A percentile compares a stretch with the other conserved stretches of the same genome.
These are phyloP conservation scores for Albifimbria verrucaria DNA, from an alignment of 2,329 filamentous ascomycete genomes.

Conservation along the genomic window DNA sequence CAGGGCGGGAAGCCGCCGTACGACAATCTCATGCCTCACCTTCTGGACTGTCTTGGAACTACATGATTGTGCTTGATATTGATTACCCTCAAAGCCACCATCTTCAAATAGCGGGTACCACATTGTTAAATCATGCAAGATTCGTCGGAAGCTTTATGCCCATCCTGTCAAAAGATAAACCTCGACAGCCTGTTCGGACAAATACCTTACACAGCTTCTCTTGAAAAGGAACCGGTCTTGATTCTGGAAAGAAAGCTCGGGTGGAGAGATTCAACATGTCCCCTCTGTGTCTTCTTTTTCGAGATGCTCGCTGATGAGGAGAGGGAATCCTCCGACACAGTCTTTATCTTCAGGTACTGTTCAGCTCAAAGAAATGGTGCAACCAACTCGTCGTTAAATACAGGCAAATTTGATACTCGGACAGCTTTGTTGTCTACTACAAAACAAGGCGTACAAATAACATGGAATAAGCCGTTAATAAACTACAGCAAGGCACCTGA, in stretches of 20 bases:
- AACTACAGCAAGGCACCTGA: conserved; percentile 6
- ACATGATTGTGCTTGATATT: no score
- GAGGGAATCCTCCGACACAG: background rate
- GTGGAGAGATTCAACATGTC: background rate
- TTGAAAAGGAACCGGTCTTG: background rate
- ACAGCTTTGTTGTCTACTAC: background rate
- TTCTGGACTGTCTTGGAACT: no score
- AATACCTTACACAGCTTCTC: background rate
- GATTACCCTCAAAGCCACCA: no score
- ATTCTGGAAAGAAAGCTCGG: conserved; percentile 12
- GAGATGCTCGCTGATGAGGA: background rate
- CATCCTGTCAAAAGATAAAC: background rate
- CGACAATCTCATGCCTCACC: no score
- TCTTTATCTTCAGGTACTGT: background rate
- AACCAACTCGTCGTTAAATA: background rate
- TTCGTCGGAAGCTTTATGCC: background rate
- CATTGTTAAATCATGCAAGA: background rate
- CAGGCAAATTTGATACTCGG: background rate
- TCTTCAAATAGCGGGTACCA: no score
- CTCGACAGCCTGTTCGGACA: background rate
- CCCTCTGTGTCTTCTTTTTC: background rate
- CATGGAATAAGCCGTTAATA: background rate
- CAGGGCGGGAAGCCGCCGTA: no score
- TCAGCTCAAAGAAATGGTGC: background rate
- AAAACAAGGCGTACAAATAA: background rate